Base-by-base conservation (phyloP, 2,329 filamentous ascomycete species). In the Phoma sp. region DNA sequence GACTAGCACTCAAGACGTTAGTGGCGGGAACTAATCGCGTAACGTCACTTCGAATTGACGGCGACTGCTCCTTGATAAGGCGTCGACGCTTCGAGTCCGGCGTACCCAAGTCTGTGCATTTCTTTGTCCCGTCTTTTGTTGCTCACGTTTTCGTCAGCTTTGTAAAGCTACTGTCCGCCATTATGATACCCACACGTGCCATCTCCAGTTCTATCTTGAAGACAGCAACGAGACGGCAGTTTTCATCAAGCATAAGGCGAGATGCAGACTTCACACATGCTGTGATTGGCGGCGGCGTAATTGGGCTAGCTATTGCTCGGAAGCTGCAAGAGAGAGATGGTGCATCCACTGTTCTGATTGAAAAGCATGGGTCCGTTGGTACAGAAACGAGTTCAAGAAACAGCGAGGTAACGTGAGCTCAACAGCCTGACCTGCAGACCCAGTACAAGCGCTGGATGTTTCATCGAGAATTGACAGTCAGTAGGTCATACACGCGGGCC, bases 301-400 rank as follows among this genome's bases (percentile, higher is more conserved):
- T 96, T 32, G 93, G 93, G 10, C 84, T 96, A 2, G 89, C 93
- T 8, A 84, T 92, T 51, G 91, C 92, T 5, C 84, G 89, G 4
- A 83, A 88, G 60, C 83, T 96, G 22, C 86, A 92, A 49, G 75
- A 77, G 54, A 79, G 82, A 55, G 80, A 85, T 29, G 79, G 81
- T 19, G 82, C 83, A 6, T 85, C 85, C 2, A 94, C 91, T 0
- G 82, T 96, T 12, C 80, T 96, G 49, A 85, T 97, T 1, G 93
- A 97, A 76, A 86, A 90, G 24, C 90, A 96, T 79, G 76, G 81
- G 21, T 81, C 84, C 45, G 82, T 90, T 24, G 93, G 93, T 44
- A 94, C 87, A 25, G 93, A 97, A 78, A 96, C 92, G 0, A 93
- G 89, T 60, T 91, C 89, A 62, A 88, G 93, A 64, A 97, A 96